Conservation (phyloP, 2,329 filamentous ascomycete species). For the Moelleriella libera region DNA sequence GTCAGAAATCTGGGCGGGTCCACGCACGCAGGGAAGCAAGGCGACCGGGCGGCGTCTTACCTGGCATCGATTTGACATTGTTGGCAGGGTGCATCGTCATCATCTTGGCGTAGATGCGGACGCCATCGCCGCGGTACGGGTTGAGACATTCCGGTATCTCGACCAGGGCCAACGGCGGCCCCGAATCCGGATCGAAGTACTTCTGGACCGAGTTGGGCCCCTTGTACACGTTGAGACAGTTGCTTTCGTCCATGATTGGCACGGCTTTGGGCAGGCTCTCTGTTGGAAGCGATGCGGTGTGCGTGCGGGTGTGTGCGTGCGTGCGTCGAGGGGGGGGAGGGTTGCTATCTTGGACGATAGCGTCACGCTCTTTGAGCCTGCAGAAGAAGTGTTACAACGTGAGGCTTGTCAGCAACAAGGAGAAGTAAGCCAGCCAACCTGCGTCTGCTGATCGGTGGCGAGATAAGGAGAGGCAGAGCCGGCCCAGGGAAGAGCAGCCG, state of each 20-base stretch:
- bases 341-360: neutral
- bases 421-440: neutral
- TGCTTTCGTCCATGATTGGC: neutral
- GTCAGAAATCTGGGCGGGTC: neutral
- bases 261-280: neutral
- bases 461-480: neutral
- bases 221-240: slow-evolving; percentile 35
- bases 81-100: slow-evolving; percentile 47
- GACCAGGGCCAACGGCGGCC: slow-evolving; percentile 43
- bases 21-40: neutral
- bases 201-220: slow-evolving; percentile 41
- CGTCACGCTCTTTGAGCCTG: neutral
- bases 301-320: too few relatives aligned
- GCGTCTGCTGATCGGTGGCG: neutral
- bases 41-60: neutral
- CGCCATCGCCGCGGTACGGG: slow-evolving; percentile 38
- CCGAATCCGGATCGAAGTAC: slow-evolving; percentile 43
- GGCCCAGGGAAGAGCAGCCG: neutral
- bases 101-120: slow-evolving; percentile 51
- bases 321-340: neutral
- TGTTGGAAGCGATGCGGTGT: neutral
- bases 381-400: neutral
- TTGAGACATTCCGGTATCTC: slow-evolving; percentile 44
- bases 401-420: neutral
- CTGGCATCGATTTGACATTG: slow-evolving; percentile 48